Evolutionary conservation across 495 filamentous ascomycete species (phyloP).

Genomic region (Penicillium steckii): DNA sequence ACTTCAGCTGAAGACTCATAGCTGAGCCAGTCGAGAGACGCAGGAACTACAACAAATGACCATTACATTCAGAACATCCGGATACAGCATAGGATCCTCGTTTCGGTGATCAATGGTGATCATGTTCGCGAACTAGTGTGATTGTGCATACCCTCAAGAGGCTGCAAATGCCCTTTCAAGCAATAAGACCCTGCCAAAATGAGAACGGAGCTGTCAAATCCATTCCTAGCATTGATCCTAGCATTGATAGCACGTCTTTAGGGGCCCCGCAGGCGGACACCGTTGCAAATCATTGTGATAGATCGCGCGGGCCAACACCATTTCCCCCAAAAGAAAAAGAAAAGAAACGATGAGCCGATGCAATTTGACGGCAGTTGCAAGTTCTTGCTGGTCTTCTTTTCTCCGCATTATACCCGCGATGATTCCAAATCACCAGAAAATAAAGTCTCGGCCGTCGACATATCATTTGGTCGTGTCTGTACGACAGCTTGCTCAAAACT

Average conservation of each 20-base stretch:
- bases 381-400: background rate
- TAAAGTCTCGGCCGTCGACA: background rate
- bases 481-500: constrained; percentile 6
- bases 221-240: constrained; percentile 5
- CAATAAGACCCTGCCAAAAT: background rate
- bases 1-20: too few species aligned
- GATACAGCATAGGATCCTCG: background rate
- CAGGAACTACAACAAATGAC: background rate
- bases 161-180: constrained; percentile 5
- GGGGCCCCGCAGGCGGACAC: constrained; percentile 3
- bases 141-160: background rate
- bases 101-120: background rate
- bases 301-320: constrained; percentile 8
- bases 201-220: constrained; percentile 10
- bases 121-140: background rate
- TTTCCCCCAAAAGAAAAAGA: too few species aligned
- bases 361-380: background rate
- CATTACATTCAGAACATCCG: background rate
- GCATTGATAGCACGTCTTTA: too few species aligned
- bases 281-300: constrained; percentile 30
- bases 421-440: background rate
- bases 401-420: background rate
- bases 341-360: background rate
- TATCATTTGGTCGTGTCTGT: background rate
- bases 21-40: background rate